Percentiles rank a stretch among this genome's conserved stretches.
Conservation (phyloP, 2,329 filamentous ascomycete species). For the Cladosporium sp. region DNA sequence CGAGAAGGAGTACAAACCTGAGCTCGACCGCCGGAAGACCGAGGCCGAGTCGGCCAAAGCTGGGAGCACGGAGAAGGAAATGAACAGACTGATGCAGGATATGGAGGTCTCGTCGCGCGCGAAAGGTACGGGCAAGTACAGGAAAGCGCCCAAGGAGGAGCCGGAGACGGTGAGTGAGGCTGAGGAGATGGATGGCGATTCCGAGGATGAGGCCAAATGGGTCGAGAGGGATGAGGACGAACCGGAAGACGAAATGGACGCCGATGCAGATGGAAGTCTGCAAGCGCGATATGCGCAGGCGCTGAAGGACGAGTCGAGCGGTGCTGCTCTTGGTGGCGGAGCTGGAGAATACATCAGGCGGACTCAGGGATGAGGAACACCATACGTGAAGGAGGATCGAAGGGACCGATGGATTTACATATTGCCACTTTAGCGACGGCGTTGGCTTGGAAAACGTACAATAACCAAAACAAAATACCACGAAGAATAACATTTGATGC, state of each 20-base stretch:
- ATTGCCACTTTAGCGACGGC: constrained; percentile 6
- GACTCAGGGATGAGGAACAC: constrained; percentile 16
- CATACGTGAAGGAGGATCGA: neutral
- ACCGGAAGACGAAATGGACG: constrained; percentile 54
- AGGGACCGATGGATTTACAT: neutral
- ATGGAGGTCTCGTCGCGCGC: constrained; percentile 60
- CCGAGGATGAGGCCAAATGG: constrained; percentile 33
- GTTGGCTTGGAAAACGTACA: neutral
- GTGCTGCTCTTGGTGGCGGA: constrained; percentile 4
- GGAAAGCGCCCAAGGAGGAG: constrained; percentile 35
- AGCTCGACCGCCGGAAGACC: constrained; percentile 72
- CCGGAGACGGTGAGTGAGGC: constrained; percentile 49
- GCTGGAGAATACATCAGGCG: constrained; percentile 16
- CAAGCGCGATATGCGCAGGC: constrained; percentile 74
- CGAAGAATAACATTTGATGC: too few relatives aligned
- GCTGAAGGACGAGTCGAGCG: constrained; percentile 48
- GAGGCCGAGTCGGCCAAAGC: constrained; percentile 74
- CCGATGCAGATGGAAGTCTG: constrained; percentile 57
- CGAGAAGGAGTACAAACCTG: constrained; percentile 82
- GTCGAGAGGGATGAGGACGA: constrained; percentile 45
- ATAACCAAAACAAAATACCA: too few relatives aligned
- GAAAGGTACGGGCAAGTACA: constrained; percentile 32
- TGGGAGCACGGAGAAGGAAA: constrained; percentile 68
- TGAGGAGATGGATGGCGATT: constrained; percentile 54
- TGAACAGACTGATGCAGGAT: constrained; percentile 91